phyloP scores from a whole-genome alignment of 2,329 filamentous ascomycete species.

The Aureobasidium subglaciale region DNA sequence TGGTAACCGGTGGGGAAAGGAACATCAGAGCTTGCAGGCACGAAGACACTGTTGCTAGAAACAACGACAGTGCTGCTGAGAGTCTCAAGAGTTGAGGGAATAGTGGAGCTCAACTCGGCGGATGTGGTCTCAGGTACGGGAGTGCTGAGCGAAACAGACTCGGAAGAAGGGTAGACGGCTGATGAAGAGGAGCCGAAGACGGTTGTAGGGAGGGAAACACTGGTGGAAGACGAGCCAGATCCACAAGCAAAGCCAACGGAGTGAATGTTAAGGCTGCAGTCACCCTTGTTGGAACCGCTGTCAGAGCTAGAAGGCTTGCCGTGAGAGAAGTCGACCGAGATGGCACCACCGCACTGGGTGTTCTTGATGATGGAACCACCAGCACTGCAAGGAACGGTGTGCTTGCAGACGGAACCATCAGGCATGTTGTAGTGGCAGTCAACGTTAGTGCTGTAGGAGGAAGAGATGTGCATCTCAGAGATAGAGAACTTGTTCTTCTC shows the following conservation, averaged over 20 bases:
- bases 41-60: slow-evolving; percentile 17
- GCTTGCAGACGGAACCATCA: slow-evolving; percentile 75
- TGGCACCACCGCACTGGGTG: slow-evolving; percentile 87
- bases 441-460: slow-evolving; percentile 69
- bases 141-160: slow-evolving; percentile 20
- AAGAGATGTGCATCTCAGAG: slow-evolving; percentile 62
- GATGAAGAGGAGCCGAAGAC: background rate
- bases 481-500: slow-evolving; percentile 63
- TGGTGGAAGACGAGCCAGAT: slow-evolving; percentile 20
- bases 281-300: slow-evolving; percentile 32
- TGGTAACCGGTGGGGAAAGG: slow-evolving; percentile 3
- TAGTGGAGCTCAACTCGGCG: slow-evolving; percentile 11
- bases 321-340: slow-evolving; percentile 63
- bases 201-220: background rate
- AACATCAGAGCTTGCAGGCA: slow-evolving; percentile 17
- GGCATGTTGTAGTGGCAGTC: slow-evolving; percentile 85
- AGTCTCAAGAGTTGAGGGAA: background rate
- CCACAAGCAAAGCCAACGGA: slow-evolving; percentile 69
- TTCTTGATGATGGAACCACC: slow-evolving; percentile 68
- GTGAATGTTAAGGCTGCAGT: slow-evolving; percentile 67
- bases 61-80: background rate
- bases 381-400: slow-evolving; percentile 60
- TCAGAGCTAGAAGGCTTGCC: slow-evolving; percentile 44
- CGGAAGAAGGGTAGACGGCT: slow-evolving; percentile 10
- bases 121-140: slow-evolving; percentile 23